Evolutionary conservation across 805 yeast species (phyloP).

Genomic region (Myxozyma neglecta): DNA sequence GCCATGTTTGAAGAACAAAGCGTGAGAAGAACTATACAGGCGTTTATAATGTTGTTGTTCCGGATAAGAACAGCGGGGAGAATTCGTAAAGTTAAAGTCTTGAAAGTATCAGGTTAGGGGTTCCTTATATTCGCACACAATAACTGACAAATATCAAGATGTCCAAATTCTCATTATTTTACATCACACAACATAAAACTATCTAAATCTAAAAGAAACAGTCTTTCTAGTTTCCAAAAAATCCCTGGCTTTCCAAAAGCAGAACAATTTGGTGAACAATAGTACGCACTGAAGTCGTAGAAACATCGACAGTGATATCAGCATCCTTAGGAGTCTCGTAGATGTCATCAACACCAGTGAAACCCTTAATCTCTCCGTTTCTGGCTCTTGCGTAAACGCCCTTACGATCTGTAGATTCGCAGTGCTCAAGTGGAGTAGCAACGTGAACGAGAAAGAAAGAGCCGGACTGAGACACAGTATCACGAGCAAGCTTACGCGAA

Average conservation of each 20-base stretch:
- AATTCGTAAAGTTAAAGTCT: neutral
- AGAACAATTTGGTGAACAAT: conserved; percentile 73
- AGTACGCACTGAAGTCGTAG: conserved; percentile 59
- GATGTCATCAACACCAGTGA: conserved; percentile 50
- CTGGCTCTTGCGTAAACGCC: conserved; percentile 52
- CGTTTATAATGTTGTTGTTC: too few species aligned
- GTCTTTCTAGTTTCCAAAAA: conserved; percentile 49
- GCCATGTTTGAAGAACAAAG: conserved; percentile 62
- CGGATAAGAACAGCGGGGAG: neutral
- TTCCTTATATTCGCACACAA: too few species aligned
- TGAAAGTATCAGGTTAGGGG: conserved; percentile 7
- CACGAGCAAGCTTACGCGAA: conserved; percentile 48
- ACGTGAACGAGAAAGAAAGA: conserved; percentile 55
- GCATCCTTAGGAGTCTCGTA: conserved; percentile 53
- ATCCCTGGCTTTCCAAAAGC: conserved; percentile 79
- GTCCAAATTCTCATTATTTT: too few species aligned
- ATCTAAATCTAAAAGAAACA: neutral
- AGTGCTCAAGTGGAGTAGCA: conserved; percentile 50
- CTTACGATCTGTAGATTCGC: conserved; percentile 50
- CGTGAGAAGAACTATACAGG: too few species aligned
- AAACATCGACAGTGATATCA: conserved; percentile 57
- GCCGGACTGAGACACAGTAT: conserved; percentile 51
- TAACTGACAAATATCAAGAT: too few species aligned
- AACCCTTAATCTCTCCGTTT: conserved; percentile 49
- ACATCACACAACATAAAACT: too few species aligned